Percentiles rank a stretch among this genome's conserved stretches.
phyloP scores from a whole-genome alignment of 768 basidiomycete genomes.

The Pleurotus sapidus region DNA sequence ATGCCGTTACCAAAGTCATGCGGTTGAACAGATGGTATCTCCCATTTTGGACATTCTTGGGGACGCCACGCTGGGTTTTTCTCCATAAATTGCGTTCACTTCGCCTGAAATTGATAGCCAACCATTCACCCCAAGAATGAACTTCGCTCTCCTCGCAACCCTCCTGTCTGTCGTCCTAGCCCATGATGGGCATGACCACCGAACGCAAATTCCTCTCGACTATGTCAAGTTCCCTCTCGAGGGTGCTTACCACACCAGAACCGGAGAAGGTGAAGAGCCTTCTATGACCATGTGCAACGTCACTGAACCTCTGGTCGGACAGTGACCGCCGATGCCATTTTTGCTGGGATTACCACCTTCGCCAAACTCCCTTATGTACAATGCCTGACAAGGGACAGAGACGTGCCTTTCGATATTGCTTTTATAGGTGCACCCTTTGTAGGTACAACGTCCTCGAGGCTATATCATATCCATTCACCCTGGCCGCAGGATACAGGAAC shows the following conservation, averaged over 20 bases:
- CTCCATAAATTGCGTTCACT: too few species aligned
- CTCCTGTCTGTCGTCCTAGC: conserved; percentile 23
- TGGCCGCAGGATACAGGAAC: conserved; percentile 60
- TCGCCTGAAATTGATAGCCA: too few species aligned
- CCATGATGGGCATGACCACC: conserved; percentile 39
- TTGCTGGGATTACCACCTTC: conserved; percentile 83
- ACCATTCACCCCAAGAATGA: conserved; percentile 14
- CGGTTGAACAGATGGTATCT: conserved; percentile 9
- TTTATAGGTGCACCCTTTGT: conserved; percentile 81
- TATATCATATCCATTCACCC: background rate
- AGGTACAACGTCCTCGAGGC: conserved; percentile 18
- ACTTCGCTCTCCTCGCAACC: conserved; percentile 9
- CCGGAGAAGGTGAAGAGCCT: conserved; percentile 48
- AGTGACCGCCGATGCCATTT: conserved; percentile 78
- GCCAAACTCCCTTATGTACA: conserved; percentile 84
- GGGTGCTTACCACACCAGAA: conserved; percentile 48
- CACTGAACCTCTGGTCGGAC: background rate
- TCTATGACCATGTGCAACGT: background rate
- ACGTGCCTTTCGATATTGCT: conserved; percentile 71
- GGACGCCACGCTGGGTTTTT: background rate
- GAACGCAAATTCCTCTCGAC: conserved; percentile 60
- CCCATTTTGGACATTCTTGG: background rate
- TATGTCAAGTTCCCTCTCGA: conserved; percentile 68
- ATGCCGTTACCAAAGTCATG: conserved; percentile 18
- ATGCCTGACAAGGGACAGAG: conserved; percentile 64